Evolutionary conservation across 2,329 filamentous ascomycete genomes (phyloP).

Genomic region (Penicillium sp.): DNA sequence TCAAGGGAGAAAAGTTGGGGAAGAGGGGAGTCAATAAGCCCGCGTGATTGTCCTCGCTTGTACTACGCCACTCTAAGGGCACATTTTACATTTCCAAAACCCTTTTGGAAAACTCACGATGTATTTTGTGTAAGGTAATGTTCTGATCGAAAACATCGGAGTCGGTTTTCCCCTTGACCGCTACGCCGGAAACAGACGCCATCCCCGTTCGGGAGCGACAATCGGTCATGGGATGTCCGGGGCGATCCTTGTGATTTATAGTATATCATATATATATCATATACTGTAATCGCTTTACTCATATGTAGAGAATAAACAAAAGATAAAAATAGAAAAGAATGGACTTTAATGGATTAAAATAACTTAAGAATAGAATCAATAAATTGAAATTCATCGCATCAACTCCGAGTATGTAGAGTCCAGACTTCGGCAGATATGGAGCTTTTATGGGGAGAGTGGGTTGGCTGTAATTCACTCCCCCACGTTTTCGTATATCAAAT

Average conservation of each 20-base stretch:
- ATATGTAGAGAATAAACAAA: not conserved
- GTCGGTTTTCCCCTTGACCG: slow-evolving; percentile 7
- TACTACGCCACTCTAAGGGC: slow-evolving; percentile 6
- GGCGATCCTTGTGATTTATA: not conserved
- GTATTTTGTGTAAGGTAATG: slow-evolving; percentile 1
- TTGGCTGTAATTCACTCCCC: slow-evolving; percentile 1
- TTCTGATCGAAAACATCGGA: not conserved
- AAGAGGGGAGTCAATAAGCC: slow-evolving; percentile 4
- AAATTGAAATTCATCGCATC: not conserved
- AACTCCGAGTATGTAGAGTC: not conserved
- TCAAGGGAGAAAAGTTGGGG: slow-evolving; percentile 6
- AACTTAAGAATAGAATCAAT: not conserved
- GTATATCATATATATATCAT: not conserved
- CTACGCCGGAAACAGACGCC: slow-evolving; percentile 10
- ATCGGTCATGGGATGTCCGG: slow-evolving; percentile 23
- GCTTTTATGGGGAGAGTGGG: slow-evolving; percentile 2
- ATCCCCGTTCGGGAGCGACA: slow-evolving; percentile 5
- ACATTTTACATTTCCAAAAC: not conserved
- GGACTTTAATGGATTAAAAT: too few relatives aligned
- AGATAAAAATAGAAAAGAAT: not conserved
- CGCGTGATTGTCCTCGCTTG: slow-evolving; percentile 2
- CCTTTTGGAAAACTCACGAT: slow-evolving; percentile 8
- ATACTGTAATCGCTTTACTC: not conserved
- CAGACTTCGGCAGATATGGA: slow-evolving; percentile 5
- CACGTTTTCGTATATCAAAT: not conserved